Evolutionary conservation across 169 alveolate genomes (phyloP).

Genomic region (Eimeria sp.): DNA sequence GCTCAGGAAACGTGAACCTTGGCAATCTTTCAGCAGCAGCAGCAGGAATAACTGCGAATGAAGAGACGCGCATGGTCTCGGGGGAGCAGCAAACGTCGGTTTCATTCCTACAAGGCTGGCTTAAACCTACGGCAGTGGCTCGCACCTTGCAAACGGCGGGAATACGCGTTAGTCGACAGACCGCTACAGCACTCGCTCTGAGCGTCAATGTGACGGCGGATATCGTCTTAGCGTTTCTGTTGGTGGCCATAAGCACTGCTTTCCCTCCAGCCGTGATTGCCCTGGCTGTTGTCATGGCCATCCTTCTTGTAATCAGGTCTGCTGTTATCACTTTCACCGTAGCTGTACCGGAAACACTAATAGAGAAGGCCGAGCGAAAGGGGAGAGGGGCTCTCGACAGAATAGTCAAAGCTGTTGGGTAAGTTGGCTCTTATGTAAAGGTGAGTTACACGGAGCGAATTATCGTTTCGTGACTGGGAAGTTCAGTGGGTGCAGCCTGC

Average conservation of each 20-base stretch:
- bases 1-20: slow-evolving; percentile 16
- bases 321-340: not conserved
- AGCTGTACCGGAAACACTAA: not conserved
- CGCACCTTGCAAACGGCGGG: not conserved
- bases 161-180: not conserved
- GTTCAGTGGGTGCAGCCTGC: not conserved
- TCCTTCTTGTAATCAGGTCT: not conserved
- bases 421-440: no score
- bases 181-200: not conserved
- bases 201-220: slow-evolving; percentile 14
- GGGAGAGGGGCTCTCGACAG: not conserved
- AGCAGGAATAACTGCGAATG: slow-evolving; percentile 16
- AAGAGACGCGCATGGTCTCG: not conserved
- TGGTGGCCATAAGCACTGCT: not conserved
- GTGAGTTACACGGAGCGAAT: not conserved
- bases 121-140: not conserved
- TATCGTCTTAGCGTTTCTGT: not conserved
- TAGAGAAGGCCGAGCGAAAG: slow-evolving; percentile 1
- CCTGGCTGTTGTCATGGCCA: not conserved
- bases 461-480: not conserved
- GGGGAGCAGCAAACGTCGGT: not conserved
- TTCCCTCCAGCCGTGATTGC: not conserved
- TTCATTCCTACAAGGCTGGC: slow-evolving; percentile 14
- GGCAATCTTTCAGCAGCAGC: slow-evolving; percentile 36
- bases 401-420: not conserved